A percentile compares a stretch with the other conserved stretches of the same genome.
These are phyloP conservation scores for Podila epicladia DNA, from an alignment of 192 early-diverging fungal species.

Conservation along the genomic window DNA sequence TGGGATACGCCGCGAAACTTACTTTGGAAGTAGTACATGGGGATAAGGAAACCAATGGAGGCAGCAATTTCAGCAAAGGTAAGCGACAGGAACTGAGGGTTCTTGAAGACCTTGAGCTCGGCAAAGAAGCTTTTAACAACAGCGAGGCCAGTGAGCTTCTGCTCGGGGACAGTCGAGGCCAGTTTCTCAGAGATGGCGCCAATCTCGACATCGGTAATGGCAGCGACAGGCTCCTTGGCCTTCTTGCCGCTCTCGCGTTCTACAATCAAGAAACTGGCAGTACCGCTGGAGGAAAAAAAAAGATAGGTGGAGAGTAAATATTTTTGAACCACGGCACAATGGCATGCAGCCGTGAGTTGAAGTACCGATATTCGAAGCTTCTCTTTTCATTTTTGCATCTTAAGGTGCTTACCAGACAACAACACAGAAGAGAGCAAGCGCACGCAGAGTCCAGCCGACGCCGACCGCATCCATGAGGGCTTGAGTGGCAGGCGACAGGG, in stretches of 20 bases:
- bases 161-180: not conserved
- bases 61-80: slow-evolving; percentile 42
- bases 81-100: slow-evolving; percentile 50
- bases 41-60: slow-evolving; percentile 57
- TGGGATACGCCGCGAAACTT: slow-evolving; percentile 1
- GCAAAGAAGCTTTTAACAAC: slow-evolving; percentile 23
- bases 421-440: slow-evolving; percentile 63
- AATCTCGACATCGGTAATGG: slow-evolving; percentile 36
- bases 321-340: too few relatives aligned
- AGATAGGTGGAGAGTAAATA: not conserved
- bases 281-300: slow-evolving; percentile 20
- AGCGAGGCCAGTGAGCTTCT: slow-evolving; percentile 20
- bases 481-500: slow-evolving; percentile 66
- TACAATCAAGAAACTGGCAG: slow-evolving; percentile 54
- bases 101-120: slow-evolving; percentile 51
- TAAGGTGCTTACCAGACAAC: slow-evolving; percentile 42
- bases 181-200: slow-evolving; percentile 35
- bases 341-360: too few relatives aligned
- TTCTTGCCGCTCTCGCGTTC: slow-evolving; percentile 37
- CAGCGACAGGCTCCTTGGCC: slow-evolving; percentile 14
- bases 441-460: slow-evolving; percentile 70
- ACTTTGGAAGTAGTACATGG: slow-evolving; percentile 58
- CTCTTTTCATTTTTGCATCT: not conserved
- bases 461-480: slow-evolving; percentile 68
- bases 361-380: too few relatives aligned